Conservation (phyloP, 805 yeast species). For the Blastobotrys americana region DNA sequence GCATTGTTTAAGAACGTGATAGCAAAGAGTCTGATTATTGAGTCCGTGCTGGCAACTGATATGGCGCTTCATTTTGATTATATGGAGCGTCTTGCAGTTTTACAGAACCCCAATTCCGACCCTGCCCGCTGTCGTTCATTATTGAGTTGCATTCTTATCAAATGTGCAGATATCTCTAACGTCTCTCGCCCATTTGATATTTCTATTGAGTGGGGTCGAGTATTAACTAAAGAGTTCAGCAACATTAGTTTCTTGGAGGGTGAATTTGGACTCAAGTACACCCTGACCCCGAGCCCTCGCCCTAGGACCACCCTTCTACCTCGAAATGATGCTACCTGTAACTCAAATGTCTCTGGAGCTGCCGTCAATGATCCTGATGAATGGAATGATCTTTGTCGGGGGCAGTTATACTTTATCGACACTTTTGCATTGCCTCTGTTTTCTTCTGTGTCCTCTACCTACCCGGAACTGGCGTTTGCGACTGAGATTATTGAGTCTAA, state of each 20-base stretch:
- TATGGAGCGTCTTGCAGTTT: slow-evolving; percentile 37
- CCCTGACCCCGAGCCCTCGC: slow-evolving; percentile 3
- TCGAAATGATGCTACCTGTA: slow-evolving; percentile 1
- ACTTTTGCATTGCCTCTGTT: slow-evolving; percentile 78
- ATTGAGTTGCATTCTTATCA: slow-evolving; percentile 63
- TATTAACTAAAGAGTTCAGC: slow-evolving; percentile 68
- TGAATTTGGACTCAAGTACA: slow-evolving; percentile 23
- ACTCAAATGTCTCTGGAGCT: not conserved
- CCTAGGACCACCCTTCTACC: not conserved
- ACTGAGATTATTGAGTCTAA: slow-evolving; percentile 19
- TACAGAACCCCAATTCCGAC: slow-evolving; percentile 10
- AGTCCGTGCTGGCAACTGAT: slow-evolving; percentile 72
- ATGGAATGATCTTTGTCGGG: slow-evolving; percentile 26
- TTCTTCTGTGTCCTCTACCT: slow-evolving; percentile 48
- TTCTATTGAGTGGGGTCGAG: slow-evolving; percentile 79
- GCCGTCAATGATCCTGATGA: slow-evolving; percentile 33
- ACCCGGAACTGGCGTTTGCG: slow-evolving; percentile 38
- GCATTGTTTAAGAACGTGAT: slow-evolving; percentile 13
- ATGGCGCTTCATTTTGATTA: slow-evolving; percentile 84
- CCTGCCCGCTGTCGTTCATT: slow-evolving; percentile 27
- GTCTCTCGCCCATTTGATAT: slow-evolving; percentile 74
- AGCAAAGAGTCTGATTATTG: slow-evolving; percentile 24
- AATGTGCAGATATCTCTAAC: slow-evolving; percentile 94
- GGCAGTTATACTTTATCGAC: slow-evolving; percentile 77
- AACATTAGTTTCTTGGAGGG: slow-evolving; percentile 54